A percentile compares a stretch with the other conserved stretches of the same genome.
Evolutionary conservation across 345 rosid genomes (phyloP).

Genomic region (Eucalyptus viminalis): DNA sequence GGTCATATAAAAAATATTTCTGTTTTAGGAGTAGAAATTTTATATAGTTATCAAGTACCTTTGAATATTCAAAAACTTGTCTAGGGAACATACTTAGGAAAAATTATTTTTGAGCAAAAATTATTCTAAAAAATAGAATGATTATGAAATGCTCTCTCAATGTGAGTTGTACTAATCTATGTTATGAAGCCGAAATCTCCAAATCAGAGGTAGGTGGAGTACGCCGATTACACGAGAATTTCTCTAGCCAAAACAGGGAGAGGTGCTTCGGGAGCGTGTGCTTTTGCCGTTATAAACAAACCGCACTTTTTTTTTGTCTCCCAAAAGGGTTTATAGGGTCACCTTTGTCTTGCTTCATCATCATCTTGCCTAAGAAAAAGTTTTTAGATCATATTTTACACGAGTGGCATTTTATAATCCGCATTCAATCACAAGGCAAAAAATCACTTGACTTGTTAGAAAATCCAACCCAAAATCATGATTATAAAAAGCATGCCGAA

Average conservation of each 20-base stretch:
- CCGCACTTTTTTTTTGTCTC: not conserved
- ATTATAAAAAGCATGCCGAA: not conserved
- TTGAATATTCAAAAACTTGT: too few relatives aligned
- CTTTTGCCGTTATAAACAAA: not conserved
- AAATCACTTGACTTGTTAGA: not conserved
- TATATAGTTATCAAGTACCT: too few relatives aligned
- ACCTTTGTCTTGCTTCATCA: not conserved
- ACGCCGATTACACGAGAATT: not conserved
- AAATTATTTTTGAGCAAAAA: too few relatives aligned
- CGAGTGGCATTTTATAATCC: not conserved
- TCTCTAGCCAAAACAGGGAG: not conserved
- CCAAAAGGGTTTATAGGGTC: not conserved
- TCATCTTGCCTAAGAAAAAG: not conserved
- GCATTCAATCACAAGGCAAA: not conserved
- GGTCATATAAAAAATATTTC: fast-evolving
- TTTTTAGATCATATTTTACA: not conserved
- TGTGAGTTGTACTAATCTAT: too few relatives aligned
- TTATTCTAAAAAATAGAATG: too few relatives aligned
- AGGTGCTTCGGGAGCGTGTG: not conserved
- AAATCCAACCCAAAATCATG: not conserved
- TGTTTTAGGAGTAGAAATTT: fast-evolving
- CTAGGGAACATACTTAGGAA: too few relatives aligned
- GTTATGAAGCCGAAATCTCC: not conserved
- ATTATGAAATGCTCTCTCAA: too few relatives aligned
- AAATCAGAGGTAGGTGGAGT: not conserved